A percentile compares a stretch with the other conserved stretches of the same genome.
Conservation (phyloP, 257 asterid species). For the Voacanga thouarsii region DNA sequence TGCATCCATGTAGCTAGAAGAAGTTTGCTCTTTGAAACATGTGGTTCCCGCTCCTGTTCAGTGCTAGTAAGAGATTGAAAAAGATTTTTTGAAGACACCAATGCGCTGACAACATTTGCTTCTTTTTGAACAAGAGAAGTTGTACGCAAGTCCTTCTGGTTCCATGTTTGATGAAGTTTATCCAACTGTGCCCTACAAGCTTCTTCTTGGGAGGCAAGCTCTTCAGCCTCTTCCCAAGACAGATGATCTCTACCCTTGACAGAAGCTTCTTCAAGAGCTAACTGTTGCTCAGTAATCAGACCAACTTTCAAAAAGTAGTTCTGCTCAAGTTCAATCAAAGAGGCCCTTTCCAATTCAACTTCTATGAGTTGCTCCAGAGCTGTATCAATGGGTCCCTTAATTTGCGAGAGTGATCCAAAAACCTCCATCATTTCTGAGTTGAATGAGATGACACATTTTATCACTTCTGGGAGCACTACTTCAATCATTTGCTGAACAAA, state of each 20-base stretch:
- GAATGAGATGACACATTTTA: conserved; percentile 61
- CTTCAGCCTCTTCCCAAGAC: conserved; percentile 99
- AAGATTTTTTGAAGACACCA: conserved; percentile 55
- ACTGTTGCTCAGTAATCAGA: conserved; percentile 80
- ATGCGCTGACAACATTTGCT: conserved; percentile 47
- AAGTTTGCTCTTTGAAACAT: conserved; percentile 57
- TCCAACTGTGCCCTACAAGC: conserved; percentile 92
- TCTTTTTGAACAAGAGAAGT: conserved; percentile 76
- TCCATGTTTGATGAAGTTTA: conserved; percentile 87
- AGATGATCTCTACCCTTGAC: conserved; percentile 85
- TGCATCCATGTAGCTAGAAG: conserved; percentile 59
- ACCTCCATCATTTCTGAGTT: conserved; percentile 79
- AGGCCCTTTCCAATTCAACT: conserved; percentile 82
- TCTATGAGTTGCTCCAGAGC: conserved; percentile 86
- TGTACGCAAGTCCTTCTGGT: conserved; percentile 70
- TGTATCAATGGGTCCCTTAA: conserved; percentile 79
- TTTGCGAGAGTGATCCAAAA: conserved; percentile 80
- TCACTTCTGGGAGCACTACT: conserved; percentile 65
- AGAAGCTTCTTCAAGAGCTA: conserved; percentile 97
- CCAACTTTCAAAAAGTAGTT: conserved; percentile 90
- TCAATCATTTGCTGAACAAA: conserved; percentile 60
- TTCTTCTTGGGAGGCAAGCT: conserved; percentile 98
- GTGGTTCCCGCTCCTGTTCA: conserved; percentile 57
- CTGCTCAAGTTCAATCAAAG: conserved; percentile 80
- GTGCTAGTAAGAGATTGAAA: conserved; percentile 55